These are phyloP conservation scores for Cicer bijugum DNA, from an alignment of 306 rosid genomes.

Conservation along the genomic window DNA sequence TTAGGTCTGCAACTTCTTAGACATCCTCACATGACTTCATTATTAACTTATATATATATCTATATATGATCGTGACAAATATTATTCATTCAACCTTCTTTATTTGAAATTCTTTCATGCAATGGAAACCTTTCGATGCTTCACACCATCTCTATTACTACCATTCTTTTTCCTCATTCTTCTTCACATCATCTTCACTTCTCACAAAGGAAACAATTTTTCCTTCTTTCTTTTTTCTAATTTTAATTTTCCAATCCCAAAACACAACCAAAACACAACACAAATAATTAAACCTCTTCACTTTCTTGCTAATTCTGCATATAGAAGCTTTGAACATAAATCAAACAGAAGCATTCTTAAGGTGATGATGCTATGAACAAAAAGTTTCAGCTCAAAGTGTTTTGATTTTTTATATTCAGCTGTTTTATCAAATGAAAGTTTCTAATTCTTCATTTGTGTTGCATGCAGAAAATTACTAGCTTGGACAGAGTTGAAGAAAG, in stretches of 20 bases:
- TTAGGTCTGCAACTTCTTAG: slow-evolving; percentile 31
- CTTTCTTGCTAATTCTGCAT: slow-evolving; percentile 35
- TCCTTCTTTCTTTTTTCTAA: slow-evolving; percentile 3
- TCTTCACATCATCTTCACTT: slow-evolving; percentile 35
- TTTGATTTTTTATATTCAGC: background rate
- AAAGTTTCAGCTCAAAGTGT: background rate
- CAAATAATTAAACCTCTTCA: slow-evolving; percentile 19
- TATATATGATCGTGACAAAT: slow-evolving; percentile 3
- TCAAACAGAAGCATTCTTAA: background rate
- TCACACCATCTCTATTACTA: slow-evolving; percentile 17
- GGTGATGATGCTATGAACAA: background rate
- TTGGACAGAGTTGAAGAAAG: slow-evolving; percentile 44
- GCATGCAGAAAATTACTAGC: slow-evolving; percentile 44
- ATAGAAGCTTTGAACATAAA: slow-evolving; percentile 27
- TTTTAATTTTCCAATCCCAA: background rate
- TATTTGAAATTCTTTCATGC: background rate
- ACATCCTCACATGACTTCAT: slow-evolving; percentile 41
- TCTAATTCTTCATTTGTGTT: background rate
- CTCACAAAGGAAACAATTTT: slow-evolving; percentile 7
- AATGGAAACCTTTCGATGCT: slow-evolving; percentile 22
- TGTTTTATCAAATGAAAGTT: background rate
- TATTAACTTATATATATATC: background rate
- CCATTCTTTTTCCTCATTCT: slow-evolving; percentile 20
- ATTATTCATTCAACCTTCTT: slow-evolving; percentile 31
- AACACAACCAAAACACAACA: background rate